Conservation (phyloP, 2,329 filamentous ascomycete species). For the Hypoxylon sp. region DNA sequence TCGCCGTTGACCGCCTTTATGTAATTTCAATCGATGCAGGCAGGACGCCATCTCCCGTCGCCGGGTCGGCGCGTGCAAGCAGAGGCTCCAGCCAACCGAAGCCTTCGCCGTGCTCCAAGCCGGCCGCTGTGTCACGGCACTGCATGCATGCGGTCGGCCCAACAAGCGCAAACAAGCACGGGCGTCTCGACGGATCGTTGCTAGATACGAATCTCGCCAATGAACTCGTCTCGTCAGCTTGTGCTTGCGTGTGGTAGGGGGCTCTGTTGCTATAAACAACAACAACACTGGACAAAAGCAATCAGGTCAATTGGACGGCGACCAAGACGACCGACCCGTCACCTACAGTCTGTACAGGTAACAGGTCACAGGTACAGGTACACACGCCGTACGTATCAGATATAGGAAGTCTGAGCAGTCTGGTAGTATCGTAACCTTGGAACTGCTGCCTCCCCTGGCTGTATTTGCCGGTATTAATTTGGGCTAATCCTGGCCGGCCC, state of each 20-base stretch:
- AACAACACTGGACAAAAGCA: slow-evolving; percentile 15
- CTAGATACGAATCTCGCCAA: not conserved
- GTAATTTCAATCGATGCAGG: slow-evolving; percentile 40
- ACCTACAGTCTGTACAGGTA: too few species aligned
- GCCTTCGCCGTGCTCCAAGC: slow-evolving; percentile 3
- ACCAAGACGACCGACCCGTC: too few species aligned
- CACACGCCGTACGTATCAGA: not conserved
- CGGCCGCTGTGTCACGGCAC: slow-evolving; percentile 14
- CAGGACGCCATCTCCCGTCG: slow-evolving; percentile 26
- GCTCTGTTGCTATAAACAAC: slow-evolving; percentile 8
- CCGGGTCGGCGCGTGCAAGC: slow-evolving; percentile 22
- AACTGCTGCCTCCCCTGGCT: slow-evolving; percentile 30
- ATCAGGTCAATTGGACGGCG: slow-evolving; percentile 25
- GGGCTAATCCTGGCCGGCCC: slow-evolving; percentile 23
- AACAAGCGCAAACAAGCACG: slow-evolving; percentile 17
- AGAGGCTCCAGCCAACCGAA: slow-evolving; percentile 6
- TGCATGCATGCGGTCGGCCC: slow-evolving; percentile 24
- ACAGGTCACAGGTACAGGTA: too few species aligned
- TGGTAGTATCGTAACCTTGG: slow-evolving; percentile 20
- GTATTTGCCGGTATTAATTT: slow-evolving; percentile 30
- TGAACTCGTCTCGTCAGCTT: too few species aligned
- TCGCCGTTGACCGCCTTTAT: slow-evolving; percentile 37
- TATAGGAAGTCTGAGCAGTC: too few species aligned
- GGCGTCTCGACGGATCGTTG: slow-evolving; percentile 9
- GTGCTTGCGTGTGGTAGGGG: slow-evolving; percentile 22